phyloP scores from a whole-genome alignment of 192 early-diverging fungal species.

The Diversispora epigaea region DNA sequence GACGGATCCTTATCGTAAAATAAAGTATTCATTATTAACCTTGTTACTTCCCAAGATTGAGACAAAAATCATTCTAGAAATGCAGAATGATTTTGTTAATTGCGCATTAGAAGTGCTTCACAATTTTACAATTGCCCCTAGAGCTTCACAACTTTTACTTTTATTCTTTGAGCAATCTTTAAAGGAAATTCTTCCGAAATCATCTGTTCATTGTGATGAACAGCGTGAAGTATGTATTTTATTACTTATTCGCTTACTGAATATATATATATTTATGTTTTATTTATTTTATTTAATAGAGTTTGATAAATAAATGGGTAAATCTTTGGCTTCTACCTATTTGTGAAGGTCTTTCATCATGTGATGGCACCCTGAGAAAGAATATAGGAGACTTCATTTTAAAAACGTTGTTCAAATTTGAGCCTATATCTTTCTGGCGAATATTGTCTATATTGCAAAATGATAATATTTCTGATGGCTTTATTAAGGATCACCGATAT shows the following conservation, averaged over 20 bases:
- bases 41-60: slow-evolving; percentile 56
- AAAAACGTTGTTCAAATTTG: slow-evolving; percentile 52
- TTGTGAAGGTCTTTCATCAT: slow-evolving; percentile 51
- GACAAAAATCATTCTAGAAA: slow-evolving; percentile 51
- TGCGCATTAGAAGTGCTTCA: slow-evolving; percentile 62
- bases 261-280: neutral
- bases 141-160: slow-evolving; percentile 46
- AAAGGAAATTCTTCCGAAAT: slow-evolving; percentile 7
- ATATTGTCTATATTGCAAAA: slow-evolving; percentile 44
- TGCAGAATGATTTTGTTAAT: slow-evolving; percentile 62
- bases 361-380: slow-evolving; percentile 53
- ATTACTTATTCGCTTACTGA: neutral
- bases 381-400: slow-evolving; percentile 58
- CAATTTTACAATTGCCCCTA: slow-evolving; percentile 52
- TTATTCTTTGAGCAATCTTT: slow-evolving; percentile 41
- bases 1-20: slow-evolving; percentile 79
- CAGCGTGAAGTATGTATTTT: neutral
- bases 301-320: slow-evolving; percentile 43
- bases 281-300: neutral
- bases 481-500: slow-evolving; percentile 40
- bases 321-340: slow-evolving; percentile 61
- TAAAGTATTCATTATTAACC: slow-evolving; percentile 78
- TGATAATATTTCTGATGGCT: slow-evolving; percentile 16
- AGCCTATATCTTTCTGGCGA: slow-evolving; percentile 47
- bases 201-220: slow-evolving; percentile 2